Conservation (phyloP, 2,329 filamentous ascomycete genomes). For the Biscogniauxia mediterranea region DNA sequence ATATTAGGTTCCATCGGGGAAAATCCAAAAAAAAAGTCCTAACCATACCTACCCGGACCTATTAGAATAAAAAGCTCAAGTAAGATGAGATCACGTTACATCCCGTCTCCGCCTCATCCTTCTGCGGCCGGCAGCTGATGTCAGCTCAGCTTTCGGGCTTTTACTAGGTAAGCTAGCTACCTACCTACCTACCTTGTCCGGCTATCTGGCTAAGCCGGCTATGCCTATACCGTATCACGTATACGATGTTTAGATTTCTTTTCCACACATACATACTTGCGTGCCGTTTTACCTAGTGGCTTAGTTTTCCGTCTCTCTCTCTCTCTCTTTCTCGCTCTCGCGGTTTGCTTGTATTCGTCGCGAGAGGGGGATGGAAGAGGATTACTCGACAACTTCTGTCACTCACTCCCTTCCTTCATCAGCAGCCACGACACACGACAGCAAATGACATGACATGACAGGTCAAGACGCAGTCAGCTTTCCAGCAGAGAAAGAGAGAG, state of each 20-base stretch:
- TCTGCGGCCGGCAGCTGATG: background rate
- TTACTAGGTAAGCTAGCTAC: background rate
- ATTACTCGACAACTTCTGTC: background rate
- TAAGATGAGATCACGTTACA: background rate
- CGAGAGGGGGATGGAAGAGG: background rate
- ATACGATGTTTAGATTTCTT: too few relatives aligned
- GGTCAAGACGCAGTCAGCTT: background rate
- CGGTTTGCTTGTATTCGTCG: background rate
- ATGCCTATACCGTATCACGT: too few relatives aligned
- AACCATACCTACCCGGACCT: background rate
- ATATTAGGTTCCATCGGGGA: too few relatives aligned
- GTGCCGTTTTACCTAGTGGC: too few relatives aligned
- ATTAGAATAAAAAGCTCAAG: background rate
- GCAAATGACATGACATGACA: background rate
- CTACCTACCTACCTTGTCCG: background rate
- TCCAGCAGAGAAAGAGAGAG: background rate
- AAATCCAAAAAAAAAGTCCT: too few relatives aligned
- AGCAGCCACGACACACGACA: background rate
- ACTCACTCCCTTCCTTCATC: background rate
- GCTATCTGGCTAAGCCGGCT: too few relatives aligned
- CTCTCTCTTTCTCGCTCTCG: too few relatives aligned
- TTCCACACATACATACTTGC: too few relatives aligned
- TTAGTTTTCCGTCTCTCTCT: too few relatives aligned
- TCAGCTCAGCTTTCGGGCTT: background rate
- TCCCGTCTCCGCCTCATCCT: background rate